Percentiles rank a stretch among this genome's conserved stretches.
Evolutionary conservation across 2,329 filamentous ascomycete genomes (phyloP).

Genomic region (Rutstroemia sp.): DNA sequence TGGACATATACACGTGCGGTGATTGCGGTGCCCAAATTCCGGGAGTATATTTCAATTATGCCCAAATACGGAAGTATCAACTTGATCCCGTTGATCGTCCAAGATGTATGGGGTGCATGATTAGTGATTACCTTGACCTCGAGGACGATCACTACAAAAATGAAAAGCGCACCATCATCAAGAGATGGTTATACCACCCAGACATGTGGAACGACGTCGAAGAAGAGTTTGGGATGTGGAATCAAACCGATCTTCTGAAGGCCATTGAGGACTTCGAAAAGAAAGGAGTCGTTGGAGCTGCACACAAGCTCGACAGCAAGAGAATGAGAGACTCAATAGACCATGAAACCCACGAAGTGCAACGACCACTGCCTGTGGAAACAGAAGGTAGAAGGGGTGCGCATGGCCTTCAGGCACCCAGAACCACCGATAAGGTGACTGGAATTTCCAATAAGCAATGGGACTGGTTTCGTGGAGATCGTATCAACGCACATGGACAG

Average conservation of each 20-base stretch:
- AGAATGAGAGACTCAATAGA: not conserved
- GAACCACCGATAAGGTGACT: not conserved
- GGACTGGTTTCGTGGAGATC: not conserved
- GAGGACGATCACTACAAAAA: constrained; percentile 25
- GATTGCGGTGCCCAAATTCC: constrained; percentile 9
- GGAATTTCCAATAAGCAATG: not conserved
- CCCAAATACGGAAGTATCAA: not conserved
- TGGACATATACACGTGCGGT: constrained; percentile 5
- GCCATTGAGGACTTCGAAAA: constrained; percentile 1
- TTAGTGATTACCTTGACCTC: constrained; percentile 8
- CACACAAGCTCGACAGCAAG: not conserved
- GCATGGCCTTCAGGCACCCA: not conserved
- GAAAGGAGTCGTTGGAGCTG: not conserved
- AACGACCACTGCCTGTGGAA: not conserved
- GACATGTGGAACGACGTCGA: not conserved
- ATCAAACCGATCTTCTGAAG: constrained; percentile 9
- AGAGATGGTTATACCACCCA: constrained; percentile 12
- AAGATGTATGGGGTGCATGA: constrained; percentile 17
- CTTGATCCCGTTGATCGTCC: not conserved
- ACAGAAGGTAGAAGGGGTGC: not conserved
- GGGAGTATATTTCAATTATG: constrained; percentile 19
- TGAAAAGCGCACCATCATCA: constrained; percentile 17
- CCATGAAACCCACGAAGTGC: not conserved
- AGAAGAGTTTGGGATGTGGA: constrained; percentile 6
- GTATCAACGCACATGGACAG: not conserved